Evolutionary conservation across 108 stramenopile genomes (phyloP).

Genomic region (Pseudonitzschia multiseries): DNA sequence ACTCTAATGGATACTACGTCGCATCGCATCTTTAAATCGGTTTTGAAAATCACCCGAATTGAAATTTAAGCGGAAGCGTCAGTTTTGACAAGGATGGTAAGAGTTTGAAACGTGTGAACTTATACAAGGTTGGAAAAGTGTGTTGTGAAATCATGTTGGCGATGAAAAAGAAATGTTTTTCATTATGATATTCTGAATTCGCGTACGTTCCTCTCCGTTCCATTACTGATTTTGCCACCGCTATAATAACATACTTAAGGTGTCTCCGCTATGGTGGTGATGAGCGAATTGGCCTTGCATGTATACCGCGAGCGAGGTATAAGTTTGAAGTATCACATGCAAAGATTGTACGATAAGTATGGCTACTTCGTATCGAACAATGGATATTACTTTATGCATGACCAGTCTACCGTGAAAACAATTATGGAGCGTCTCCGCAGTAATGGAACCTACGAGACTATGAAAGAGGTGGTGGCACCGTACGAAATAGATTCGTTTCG

Average conservation of each 20-base stretch:
- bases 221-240: background rate
- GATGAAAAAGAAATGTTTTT: background rate
- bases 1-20: background rate
- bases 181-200: background rate
- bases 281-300: conserved; percentile 77
- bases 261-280: conserved; percentile 74
- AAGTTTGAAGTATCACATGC: conserved; percentile 66
- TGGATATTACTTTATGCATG: conserved; percentile 87
- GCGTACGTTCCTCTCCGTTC: background rate
- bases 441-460: conserved; percentile 60
- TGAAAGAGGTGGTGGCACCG: conserved; percentile 42
- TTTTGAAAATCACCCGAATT: background rate
- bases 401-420: conserved; percentile 60
- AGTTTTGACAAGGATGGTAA: conserved; percentile 90
- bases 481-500: conserved; percentile 80
- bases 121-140: background rate
- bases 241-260: conserved; percentile 9
- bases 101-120: background rate
- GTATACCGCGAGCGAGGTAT: conserved; percentile 56
- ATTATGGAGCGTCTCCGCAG: conserved; percentile 83
- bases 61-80: conserved; percentile 58
- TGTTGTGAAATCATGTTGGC: background rate
- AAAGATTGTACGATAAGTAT: conserved; percentile 82
- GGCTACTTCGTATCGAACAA: conserved; percentile 63
- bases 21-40: background rate